Evolutionary conservation across 352 stramenopile species (phyloP).

Genomic region (Phytophthora aleatoria): DNA sequence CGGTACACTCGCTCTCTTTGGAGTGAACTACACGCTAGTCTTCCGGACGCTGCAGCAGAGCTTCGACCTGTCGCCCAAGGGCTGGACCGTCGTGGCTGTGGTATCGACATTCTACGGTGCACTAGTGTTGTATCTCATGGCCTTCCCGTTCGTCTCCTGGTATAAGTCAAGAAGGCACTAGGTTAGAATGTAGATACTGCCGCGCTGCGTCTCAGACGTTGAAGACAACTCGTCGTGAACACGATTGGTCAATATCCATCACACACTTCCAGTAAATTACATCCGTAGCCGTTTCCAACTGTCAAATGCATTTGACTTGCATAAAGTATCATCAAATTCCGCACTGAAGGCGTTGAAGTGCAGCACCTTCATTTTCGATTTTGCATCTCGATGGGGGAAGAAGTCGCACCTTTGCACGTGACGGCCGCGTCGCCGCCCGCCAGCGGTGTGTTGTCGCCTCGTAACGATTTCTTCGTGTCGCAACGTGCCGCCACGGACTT

Average conservation of each 20-base stretch:
- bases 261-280: slow-evolving; percentile 1
- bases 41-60: slow-evolving; percentile 52
- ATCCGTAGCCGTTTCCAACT: slow-evolving; percentile 11
- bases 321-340: slow-evolving; percentile 4
- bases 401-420: slow-evolving; percentile 29
- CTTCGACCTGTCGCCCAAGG: slow-evolving; percentile 28
- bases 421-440: slow-evolving; percentile 24
- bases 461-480: slow-evolving; percentile 82
- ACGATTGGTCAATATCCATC: slow-evolving; percentile 17
- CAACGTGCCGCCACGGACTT: slow-evolving; percentile 69
- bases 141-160: slow-evolving; percentile 26
- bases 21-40: slow-evolving; percentile 68
- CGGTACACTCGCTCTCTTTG: slow-evolving; percentile 52
- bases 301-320: slow-evolving; percentile 6
- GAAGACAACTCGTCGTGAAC: slow-evolving; percentile 8
- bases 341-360: slow-evolving; percentile 21
- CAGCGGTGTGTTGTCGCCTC: slow-evolving; percentile 48
- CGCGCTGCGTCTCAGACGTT: slow-evolving; percentile 6
- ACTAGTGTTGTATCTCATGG: slow-evolving; percentile 26
- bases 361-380: slow-evolving; percentile 27
- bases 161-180: slow-evolving; percentile 6
- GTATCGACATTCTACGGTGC: slow-evolving; percentile 21
- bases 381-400: slow-evolving; percentile 29
- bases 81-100: slow-evolving; percentile 18
- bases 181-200: background rate